Evolutionary conservation across 1,284 basidiomycete species (phyloP).

Genomic region (Ustilago cynodontis): DNA sequence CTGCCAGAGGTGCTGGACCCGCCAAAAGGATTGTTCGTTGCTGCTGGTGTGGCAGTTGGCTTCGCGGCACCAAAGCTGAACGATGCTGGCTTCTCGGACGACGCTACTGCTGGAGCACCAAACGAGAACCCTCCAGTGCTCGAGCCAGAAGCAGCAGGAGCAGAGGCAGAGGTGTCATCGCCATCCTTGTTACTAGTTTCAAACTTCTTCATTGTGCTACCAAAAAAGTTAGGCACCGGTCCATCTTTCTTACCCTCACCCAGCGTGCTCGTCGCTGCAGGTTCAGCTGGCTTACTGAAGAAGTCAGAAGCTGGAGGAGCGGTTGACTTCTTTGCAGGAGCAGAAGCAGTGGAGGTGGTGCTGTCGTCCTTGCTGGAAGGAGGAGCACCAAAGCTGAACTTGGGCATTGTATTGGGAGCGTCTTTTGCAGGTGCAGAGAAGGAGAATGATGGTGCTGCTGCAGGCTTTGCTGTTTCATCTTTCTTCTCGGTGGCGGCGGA

Average conservation of each 20-base stretch:
- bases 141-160: slow-evolving; percentile 16
- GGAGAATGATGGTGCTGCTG: slow-evolving; percentile 37
- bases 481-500: slow-evolving; percentile 36
- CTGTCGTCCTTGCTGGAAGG: slow-evolving; percentile 12
- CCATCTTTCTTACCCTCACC: slow-evolving; percentile 57
- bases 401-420: slow-evolving; percentile 24
- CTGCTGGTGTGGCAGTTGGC: slow-evolving; percentile 9
- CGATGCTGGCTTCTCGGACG: slow-evolving; percentile 8
- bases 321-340: slow-evolving; percentile 17
- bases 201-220: slow-evolving; percentile 50
- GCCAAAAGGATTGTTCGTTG: slow-evolving; percentile 11
- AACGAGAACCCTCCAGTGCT: slow-evolving; percentile 8
- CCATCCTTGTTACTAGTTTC: slow-evolving; percentile 22
- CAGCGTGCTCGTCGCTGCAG: slow-evolving; percentile 29
- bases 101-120: slow-evolving; percentile 1
- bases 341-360: not conserved
- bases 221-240: slow-evolving; percentile 64
- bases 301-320: slow-evolving; percentile 41
- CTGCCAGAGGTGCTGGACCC: slow-evolving; percentile 15
- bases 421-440: slow-evolving; percentile 47
- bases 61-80: slow-evolving; percentile 43
- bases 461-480: slow-evolving; percentile 24
- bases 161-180: not conserved
- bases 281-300: slow-evolving; percentile 42
- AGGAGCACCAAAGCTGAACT: slow-evolving; percentile 52